These are phyloP conservation scores for Exophiala dermatitidis DNA, from an alignment of 2,329 filamentous ascomycete genomes.

Conservation along the genomic window DNA sequence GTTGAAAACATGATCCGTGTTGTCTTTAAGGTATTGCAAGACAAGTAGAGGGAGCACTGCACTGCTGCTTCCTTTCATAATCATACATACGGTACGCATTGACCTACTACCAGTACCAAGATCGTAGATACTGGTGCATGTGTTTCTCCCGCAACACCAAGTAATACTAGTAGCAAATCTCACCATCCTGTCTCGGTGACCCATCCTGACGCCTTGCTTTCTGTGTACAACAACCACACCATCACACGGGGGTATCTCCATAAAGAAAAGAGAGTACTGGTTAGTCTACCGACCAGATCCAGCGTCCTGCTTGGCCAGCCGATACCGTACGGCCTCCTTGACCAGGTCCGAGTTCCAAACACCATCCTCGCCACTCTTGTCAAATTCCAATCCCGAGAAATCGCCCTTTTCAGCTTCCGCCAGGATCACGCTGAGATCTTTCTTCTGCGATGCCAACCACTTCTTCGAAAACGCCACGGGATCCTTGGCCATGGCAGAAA, in stretches of 20 bases:
- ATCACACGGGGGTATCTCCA: neutral
- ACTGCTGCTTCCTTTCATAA: no score
- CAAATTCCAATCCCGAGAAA: slow-evolving; percentile 42
- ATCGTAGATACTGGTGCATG: no score
- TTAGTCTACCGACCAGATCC: neutral
- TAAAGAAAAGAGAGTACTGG: neutral
- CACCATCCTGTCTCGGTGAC: no score
- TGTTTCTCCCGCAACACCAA: no score
- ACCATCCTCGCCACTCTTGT: slow-evolving; percentile 48
- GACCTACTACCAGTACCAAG: no score
- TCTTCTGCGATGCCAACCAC: slow-evolving; percentile 86
- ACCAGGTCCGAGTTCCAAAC: slow-evolving; percentile 58
- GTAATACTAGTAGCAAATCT: no score
- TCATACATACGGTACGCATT: no score
- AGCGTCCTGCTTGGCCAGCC: slow-evolving; percentile 47
- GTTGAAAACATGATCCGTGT: no score
- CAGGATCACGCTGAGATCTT: slow-evolving; percentile 80
- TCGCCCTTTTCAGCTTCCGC: slow-evolving; percentile 66
- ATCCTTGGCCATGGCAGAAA: slow-evolving; percentile 68
- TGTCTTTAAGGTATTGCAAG: no score
- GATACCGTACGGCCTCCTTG: slow-evolving; percentile 55
- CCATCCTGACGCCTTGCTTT: neutral
- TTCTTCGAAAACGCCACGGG: slow-evolving; percentile 75
- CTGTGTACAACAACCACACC: neutral
- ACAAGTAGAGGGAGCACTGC: no score